These are phyloP conservation scores for Fusarium sublunatum DNA, from an alignment of 2,329 filamentous ascomycete genomes.

Conservation along the genomic window DNA sequence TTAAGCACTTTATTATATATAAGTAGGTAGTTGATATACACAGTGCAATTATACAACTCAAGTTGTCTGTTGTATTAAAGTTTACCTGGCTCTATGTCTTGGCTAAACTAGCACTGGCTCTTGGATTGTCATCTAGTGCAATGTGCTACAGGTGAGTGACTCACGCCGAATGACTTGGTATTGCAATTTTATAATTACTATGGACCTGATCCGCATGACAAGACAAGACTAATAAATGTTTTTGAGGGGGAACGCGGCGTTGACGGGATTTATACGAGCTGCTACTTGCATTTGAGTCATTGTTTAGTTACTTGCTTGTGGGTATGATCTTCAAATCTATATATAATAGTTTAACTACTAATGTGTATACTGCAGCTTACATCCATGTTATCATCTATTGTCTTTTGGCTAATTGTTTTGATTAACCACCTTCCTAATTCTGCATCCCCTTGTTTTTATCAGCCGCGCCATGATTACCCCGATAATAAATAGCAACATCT, in stretches of 20 bases:
- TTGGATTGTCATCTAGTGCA: slow-evolving; percentile 4
- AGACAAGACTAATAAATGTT: not conserved
- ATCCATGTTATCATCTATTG: not conserved
- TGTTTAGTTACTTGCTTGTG: not conserved
- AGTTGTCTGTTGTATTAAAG: not conserved
- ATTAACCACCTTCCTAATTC: slow-evolving; percentile 37
- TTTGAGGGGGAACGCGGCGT: not conserved
- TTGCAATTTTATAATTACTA: not conserved
- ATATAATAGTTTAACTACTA: too few species aligned
- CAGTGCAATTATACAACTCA: not conserved
- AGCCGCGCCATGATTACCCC: not conserved
- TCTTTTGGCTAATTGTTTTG: not conserved
- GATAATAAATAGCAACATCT: slow-evolving; percentile 14
- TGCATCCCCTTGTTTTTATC: not conserved
- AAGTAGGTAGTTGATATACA: not conserved
- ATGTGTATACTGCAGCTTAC: too few species aligned
- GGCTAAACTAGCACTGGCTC: not conserved
- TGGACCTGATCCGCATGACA: not conserved
- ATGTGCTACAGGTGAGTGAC: slow-evolving; percentile 34
- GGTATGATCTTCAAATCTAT: too few species aligned
- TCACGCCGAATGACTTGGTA: slow-evolving; percentile 43
- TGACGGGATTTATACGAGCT: slow-evolving; percentile 13
- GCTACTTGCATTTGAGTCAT: slow-evolving; percentile 15
- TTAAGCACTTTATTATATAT: not conserved
- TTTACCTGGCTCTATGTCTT: not conserved